Evolutionary conservation across 2,329 filamentous ascomycete genomes (phyloP).

Genomic region (Conoideocrella luteorostrata): DNA sequence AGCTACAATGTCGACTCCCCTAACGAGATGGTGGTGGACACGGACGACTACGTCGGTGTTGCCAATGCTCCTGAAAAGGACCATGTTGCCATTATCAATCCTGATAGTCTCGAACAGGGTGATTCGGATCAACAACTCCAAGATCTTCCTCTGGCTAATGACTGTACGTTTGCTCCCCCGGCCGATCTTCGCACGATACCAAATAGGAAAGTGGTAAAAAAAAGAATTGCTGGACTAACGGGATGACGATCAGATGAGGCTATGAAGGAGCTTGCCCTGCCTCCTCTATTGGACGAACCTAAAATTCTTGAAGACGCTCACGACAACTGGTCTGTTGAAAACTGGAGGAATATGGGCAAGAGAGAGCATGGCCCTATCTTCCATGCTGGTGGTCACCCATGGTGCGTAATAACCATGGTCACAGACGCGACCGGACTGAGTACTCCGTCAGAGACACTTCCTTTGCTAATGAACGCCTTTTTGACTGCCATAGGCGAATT

Average conservation of each 20-base stretch:
- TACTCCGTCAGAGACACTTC: no score
- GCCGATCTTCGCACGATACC: not conserved
- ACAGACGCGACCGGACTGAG: not conserved
- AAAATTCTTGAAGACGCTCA: slow-evolving; percentile 70
- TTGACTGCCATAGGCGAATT: slow-evolving; percentile 60
- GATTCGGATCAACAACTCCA: slow-evolving; percentile 40
- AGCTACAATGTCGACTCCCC: slow-evolving; percentile 50
- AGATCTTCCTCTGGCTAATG: slow-evolving; percentile 43
- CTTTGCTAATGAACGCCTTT: no score
- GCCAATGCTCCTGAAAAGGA: slow-evolving; percentile 44
- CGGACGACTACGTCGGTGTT: slow-evolving; percentile 47
- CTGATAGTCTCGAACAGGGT: slow-evolving; percentile 40
- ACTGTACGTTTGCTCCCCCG: slow-evolving; percentile 37
- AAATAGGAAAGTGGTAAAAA: no score
- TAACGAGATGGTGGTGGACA: slow-evolving; percentile 51
- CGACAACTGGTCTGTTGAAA: slow-evolving; percentile 80
- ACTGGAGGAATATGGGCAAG: slow-evolving; percentile 70
- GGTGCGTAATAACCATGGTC: slow-evolving; percentile 49
- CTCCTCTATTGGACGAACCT: slow-evolving; percentile 66
- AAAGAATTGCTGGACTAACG: no score
- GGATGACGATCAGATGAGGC: slow-evolving; percentile 71
- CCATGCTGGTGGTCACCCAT: slow-evolving; percentile 78
- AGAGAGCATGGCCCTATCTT: slow-evolving; percentile 87
- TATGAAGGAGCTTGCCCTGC: slow-evolving; percentile 76
- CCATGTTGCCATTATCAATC: slow-evolving; percentile 47